phyloP scores from a whole-genome alignment of 2,329 filamentous ascomycete species.

The Ceratocystis alfenasii region DNA sequence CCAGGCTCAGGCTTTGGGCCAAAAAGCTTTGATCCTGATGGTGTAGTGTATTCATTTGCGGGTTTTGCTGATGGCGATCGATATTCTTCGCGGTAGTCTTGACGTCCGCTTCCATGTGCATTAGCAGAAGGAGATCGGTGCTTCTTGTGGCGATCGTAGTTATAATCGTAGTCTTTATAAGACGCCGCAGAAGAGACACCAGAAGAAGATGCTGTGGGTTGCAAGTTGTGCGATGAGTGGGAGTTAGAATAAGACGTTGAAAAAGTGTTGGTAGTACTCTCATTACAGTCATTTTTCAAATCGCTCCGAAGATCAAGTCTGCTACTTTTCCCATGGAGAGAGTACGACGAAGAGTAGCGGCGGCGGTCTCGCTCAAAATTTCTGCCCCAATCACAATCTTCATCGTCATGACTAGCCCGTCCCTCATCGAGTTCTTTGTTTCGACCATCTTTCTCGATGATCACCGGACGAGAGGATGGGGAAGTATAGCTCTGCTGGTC shows the following conservation, averaged over 20 bases:
- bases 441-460: neutral
- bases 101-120: neutral
- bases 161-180: constrained; percentile 15
- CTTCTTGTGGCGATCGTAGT: constrained; percentile 8
- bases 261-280: neutral
- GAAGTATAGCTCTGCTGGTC: constrained; percentile 12
- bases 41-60: constrained; percentile 12
- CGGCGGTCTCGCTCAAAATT: constrained; percentile 12
- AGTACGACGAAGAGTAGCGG: constrained; percentile 14
- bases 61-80: constrained; percentile 19
- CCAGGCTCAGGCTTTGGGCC: constrained; percentile 21
- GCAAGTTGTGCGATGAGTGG: constrained; percentile 12
- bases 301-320: constrained; percentile 14
- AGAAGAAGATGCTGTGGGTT: neutral
- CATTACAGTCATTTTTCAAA: constrained; percentile 3
- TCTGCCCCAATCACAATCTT: neutral
- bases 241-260: constrained; percentile 14
- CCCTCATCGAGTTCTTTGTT: neutral
- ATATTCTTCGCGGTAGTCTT: constrained; percentile 16
- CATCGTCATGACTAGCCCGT: neutral
- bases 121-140: constrained; percentile 18
- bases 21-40: constrained; percentile 16
- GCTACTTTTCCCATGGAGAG: constrained; percentile 15
- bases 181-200: neutral
- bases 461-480: constrained; percentile 10